Evolutionary conservation across 345 rosid species (phyloP).

Genomic region (Mangifera indica): DNA sequence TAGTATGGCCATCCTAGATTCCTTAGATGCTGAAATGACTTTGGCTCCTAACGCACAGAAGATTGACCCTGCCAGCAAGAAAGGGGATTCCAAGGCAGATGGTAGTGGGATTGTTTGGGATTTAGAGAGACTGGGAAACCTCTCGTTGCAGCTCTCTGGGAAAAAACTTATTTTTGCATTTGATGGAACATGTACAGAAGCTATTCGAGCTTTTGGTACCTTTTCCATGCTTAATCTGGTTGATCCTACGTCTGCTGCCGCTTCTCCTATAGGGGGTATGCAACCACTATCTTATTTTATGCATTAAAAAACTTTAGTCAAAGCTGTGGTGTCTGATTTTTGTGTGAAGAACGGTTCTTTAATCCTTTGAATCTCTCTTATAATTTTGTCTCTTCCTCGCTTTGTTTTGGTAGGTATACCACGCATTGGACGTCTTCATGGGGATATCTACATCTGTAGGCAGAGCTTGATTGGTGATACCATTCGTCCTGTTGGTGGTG

Average conservation of each 20-base stretch:
- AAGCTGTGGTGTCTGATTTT: not conserved
- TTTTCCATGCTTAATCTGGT: constrained; percentile 92
- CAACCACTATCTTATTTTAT: constrained; percentile 4
- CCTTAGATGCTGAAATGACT: constrained; percentile 77
- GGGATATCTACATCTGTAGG: constrained; percentile 80
- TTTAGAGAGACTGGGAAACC: constrained; percentile 83
- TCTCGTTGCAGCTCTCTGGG: constrained; percentile 88
- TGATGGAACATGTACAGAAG: constrained; percentile 91
- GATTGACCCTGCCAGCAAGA: constrained; percentile 66
- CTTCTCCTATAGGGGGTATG: constrained; percentile 98
- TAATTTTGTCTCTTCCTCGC: constrained; percentile 3
- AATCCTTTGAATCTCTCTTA: constrained; percentile 12
- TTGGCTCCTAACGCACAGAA: constrained; percentile 59
- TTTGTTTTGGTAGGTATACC: constrained; percentile 70
- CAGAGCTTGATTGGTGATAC: constrained; percentile 89
- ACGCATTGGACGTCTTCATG: constrained; percentile 87
- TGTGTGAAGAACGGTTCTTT: not conserved
- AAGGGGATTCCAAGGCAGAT: constrained; percentile 79
- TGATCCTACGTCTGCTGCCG: constrained; percentile 96
- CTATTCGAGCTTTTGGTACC: constrained; percentile 72
- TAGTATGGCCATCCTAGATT: constrained; percentile 95
- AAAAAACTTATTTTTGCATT: constrained; percentile 97
- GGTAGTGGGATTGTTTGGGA: constrained; percentile 99
- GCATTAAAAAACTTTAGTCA: not conserved
- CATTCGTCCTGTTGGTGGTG: constrained; percentile 88